Evolutionary conservation across 495 filamentous ascomycete species (phyloP), one percentile per base, ranked within the genome.

Genomic region (Aspergillus incahuasiensis): DNA sequence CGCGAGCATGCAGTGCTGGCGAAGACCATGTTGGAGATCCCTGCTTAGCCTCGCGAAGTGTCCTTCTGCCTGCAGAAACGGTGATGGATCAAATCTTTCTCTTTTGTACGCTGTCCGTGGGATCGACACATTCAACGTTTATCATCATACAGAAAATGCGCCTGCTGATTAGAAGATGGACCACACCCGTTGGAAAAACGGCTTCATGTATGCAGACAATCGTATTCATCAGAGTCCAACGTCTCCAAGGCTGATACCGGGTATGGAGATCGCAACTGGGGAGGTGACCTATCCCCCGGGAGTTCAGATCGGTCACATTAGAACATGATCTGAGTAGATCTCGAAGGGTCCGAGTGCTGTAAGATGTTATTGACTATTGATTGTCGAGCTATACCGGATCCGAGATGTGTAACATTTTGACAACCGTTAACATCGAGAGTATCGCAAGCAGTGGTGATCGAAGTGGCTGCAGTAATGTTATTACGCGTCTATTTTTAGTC

Each of bases 271-370:
- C 42, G 2, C 11, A 46, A 4, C 21, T 46, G 43, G 43, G 8
- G 21, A 48, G 28, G n/a, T 34, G 24, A 50, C 21, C 48, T 50
- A 13, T 40, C 34, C 32, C 25, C 8, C 32, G 32, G 12, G 12
- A 35, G n/a, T 38, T 20, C 32, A 40, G 48, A 50, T 38, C n/a
- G 19, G 34, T 50, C 48, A 50, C 34, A 50, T 49, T 40, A 21
- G 16, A 9, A 30, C 3, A 6, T 24, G 34, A 18, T 39, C 19
- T 5, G 5, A 50, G 19, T 19, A 25, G 38, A 40, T 40, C 35
- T 21, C 8, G 34, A 34, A 49, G 32, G 32, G 30, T 22, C 30
- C 47, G 30, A 35, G 32, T 30, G 9, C 21, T 21, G 30, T 20
- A 18, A 16, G n/a, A n/a, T n/a, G n/a, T n/a, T 22, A 28, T 4